Base-by-base conservation (phyloP, 2,329 filamentous ascomycete species). In the Apiospora phragmitis region DNA sequence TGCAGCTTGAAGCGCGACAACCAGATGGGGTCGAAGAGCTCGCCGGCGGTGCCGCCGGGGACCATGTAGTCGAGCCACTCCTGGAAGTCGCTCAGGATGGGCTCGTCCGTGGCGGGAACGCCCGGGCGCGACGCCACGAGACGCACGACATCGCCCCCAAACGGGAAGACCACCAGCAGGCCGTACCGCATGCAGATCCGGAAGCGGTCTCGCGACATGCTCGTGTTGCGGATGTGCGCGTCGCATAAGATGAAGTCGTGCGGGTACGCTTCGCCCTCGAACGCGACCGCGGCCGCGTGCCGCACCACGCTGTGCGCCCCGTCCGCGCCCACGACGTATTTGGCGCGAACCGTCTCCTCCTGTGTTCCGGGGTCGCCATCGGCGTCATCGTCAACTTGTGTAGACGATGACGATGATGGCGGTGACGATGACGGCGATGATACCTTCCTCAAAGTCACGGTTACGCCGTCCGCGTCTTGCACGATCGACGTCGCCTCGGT, bases 171-270 rank as follows among this genome's bases (percentile, higher is more conserved):
- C 45, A 82, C 71, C 70, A 82, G 76, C 41, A 82, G 80, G 26
- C 80, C 81, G 1, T 76, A 70, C 4, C 77, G 74, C 11, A 80
- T 77, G 65, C 75, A 78, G 67, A 77, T 71, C 29, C 83, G 75
- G 38, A 76, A 78, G 49, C 71, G 75, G 42, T 73, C 71, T 11
- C 42, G 24, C 11, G 74, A 67, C 29, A 74, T 66, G 29, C 59
- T 21, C 18, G 70, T 68, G 26, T 75, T 72, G 65, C 72, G 72
- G 69, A 83, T 62, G 32, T 80, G 80, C 9, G 83, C 75, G 69
- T 86, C 85, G 47, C 81, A 81, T 16, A 86, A 81, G 70, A 83
- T 82, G 71, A 86, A 86, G 16, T 83, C 77, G 65, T 85, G 83
- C 9, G 78, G 76, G 69, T 86, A 86, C 0, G 80, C 79, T 4